These are phyloP conservation scores for Nissolia schottii DNA, from an alignment of 306 rosid species.

Conservation along the genomic window DNA sequence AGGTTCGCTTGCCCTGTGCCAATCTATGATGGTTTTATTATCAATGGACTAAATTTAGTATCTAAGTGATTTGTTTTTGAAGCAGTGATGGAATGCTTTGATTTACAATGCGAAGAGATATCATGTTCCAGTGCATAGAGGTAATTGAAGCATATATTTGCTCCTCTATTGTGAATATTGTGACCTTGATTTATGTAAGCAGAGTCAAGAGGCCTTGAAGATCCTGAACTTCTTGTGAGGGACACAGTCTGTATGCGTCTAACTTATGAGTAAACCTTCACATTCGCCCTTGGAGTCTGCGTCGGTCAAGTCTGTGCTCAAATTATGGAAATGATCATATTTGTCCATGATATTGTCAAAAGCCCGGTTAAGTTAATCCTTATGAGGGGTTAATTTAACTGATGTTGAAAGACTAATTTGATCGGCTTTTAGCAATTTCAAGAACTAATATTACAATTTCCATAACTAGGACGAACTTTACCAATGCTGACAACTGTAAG, in stretches of 20 bases:
- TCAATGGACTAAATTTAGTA: conserved; percentile 4
- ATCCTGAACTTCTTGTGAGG: conserved; percentile 84
- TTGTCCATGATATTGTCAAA: no score
- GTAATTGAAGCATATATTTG: conserved; percentile 53
- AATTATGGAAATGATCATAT: no score
- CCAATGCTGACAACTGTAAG: no score
- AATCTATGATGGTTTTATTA: neutral
- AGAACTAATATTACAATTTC: no score
- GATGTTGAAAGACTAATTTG: no score
- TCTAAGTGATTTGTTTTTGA: conserved; percentile 25
- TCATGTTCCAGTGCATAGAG: conserved; percentile 82
- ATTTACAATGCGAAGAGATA: conserved; percentile 46
- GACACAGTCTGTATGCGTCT: conserved; percentile 85
- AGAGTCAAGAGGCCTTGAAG: conserved; percentile 79
- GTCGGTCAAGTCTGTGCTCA: no score
- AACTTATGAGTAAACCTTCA: conserved; percentile 8
- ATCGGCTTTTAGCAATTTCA: no score
- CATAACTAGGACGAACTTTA: no score
- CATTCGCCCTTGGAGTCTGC: no score
- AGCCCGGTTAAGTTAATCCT: no score
- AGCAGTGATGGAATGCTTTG: conserved; percentile 76
- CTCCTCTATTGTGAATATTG: conserved; percentile 68
- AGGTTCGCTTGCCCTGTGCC: conserved; percentile 35
- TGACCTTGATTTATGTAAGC: conserved; percentile 72
- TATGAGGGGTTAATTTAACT: no score